Percentiles rank a stretch among this genome's conserved stretches.
Evolutionary conservation across 306 rosid species (phyloP).

Genomic region (Comarum palustre): DNA sequence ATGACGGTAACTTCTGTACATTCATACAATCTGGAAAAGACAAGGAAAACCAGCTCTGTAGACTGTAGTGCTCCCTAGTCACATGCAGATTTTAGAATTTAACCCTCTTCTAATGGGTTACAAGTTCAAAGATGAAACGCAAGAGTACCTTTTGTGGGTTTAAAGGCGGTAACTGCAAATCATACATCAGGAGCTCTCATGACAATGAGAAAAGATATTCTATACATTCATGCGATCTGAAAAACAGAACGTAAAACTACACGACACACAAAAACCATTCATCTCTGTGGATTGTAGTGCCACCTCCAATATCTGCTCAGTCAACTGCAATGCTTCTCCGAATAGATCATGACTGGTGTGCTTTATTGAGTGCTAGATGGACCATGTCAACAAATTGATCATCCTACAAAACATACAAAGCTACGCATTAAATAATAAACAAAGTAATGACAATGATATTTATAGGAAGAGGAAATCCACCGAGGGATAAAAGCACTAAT

Average conservation of each 20-base stretch:
- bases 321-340: not conserved
- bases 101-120: slow-evolving; percentile 6
- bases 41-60: not conserved
- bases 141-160: not conserved
- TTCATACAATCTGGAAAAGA: not conserved
- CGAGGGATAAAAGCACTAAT: not conserved
- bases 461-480: not conserved
- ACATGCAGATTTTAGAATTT: not conserved
- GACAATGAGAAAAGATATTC: not conserved
- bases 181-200: not conserved
- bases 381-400: slow-evolving; percentile 80
- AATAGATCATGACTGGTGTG: slow-evolving; percentile 32
- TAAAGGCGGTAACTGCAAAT: not conserved
- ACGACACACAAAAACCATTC: slow-evolving; percentile 1
- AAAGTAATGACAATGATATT: not conserved
- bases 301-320: not conserved
- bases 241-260: not conserved
- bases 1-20: not conserved
- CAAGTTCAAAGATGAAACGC: not conserved
- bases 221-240: slow-evolving; percentile 6
- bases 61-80: not conserved
- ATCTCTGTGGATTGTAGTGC: not conserved
- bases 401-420: slow-evolving; percentile 43
- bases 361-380: slow-evolving; percentile 57
- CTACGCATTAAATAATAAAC: not conserved